phyloP scores from a whole-genome alignment of 1,284 basidiomycete species.

The Heimioporus retisporus region DNA sequence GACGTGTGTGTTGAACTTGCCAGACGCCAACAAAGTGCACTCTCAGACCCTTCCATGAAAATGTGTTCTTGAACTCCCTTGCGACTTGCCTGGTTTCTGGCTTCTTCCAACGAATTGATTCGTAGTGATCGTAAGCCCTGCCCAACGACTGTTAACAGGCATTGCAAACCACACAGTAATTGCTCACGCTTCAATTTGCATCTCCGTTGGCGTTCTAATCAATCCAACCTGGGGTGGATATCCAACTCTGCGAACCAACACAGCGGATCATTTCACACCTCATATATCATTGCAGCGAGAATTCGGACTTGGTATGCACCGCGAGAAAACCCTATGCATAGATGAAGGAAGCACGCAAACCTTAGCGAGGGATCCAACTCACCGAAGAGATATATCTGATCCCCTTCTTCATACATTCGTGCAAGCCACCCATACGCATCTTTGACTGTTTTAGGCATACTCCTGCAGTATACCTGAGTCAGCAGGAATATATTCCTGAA shows the following conservation, averaged over 20 bases:
- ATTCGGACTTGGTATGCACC: conserved; percentile 57
- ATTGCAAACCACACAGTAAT: background rate
- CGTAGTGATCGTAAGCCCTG: conserved; percentile 53
- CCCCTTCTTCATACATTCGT: conserved; percentile 45
- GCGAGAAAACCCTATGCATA: conserved; percentile 53
- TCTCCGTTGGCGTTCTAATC: conserved; percentile 31
- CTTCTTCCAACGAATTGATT: conserved; percentile 23
- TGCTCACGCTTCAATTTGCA: conserved; percentile 34
- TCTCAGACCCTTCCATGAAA: conserved; percentile 41
- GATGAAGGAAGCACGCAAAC: background rate
- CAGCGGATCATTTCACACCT: conserved; percentile 28
- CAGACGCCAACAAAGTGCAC: conserved; percentile 55
- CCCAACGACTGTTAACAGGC: background rate
- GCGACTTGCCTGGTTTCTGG: conserved; percentile 24
- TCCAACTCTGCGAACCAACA: background rate
- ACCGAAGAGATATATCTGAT: conserved; percentile 57
- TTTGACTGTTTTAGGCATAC: no score
- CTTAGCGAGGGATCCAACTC: background rate
- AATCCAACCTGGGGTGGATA: conserved; percentile 17
- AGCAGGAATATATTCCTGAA: no score
- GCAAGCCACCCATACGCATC: conserved; percentile 54
- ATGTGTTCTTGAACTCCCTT: conserved; percentile 46
- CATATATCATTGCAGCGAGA: conserved; percentile 53
- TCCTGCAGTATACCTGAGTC: no score
- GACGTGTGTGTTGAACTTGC: conserved; percentile 26